Evolutionary conservation across 164 flowering plant genomes (phyloP).

Genomic region (Umbellularia californica): DNA sequence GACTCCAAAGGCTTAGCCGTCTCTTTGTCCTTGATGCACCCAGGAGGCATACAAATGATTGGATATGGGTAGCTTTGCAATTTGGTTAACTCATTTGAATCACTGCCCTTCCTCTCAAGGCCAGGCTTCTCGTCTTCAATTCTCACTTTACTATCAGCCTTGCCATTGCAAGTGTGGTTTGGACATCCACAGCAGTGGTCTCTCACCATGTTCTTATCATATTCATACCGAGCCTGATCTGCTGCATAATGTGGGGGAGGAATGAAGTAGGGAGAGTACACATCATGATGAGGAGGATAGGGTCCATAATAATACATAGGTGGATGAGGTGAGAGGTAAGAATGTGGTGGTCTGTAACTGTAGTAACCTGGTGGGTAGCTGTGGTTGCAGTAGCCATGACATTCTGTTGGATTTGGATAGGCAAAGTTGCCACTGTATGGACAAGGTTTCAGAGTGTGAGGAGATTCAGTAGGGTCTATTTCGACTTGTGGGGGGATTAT

Average conservation of each 20-base stretch:
- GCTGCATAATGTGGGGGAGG: conserved; percentile 27
- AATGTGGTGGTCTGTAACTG: conserved; percentile 27
- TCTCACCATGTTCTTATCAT: conserved; percentile 26
- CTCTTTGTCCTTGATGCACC: conserved; percentile 17
- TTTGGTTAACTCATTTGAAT: conserved; percentile 16
- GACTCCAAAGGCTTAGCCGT: not conserved
- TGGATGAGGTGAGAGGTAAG: conserved; percentile 25
- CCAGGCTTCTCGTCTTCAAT: conserved; percentile 53
- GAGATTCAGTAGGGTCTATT: conserved; percentile 13
- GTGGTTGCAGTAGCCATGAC: conserved; percentile 36
- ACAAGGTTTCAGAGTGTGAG: conserved; percentile 22
- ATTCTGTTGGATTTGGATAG: conserved; percentile 23
- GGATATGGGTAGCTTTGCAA: conserved; percentile 33
- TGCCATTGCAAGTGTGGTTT: conserved; percentile 26
- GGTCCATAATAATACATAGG: conserved; percentile 19
- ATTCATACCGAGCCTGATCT: conserved; percentile 41
- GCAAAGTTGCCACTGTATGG: conserved; percentile 23
- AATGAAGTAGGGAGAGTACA: no score
- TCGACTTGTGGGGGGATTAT: conserved; percentile 22
- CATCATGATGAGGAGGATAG: conserved; percentile 25
- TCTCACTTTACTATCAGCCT: conserved; percentile 23
- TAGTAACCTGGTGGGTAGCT: conserved; percentile 23
- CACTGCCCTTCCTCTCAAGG: conserved; percentile 10
- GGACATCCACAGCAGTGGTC: conserved; percentile 53
- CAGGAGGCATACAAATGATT: conserved; percentile 50